Conservation (phyloP, 2,329 filamentous ascomycete species). For the Ophiostoma tasmaniense region DNA sequence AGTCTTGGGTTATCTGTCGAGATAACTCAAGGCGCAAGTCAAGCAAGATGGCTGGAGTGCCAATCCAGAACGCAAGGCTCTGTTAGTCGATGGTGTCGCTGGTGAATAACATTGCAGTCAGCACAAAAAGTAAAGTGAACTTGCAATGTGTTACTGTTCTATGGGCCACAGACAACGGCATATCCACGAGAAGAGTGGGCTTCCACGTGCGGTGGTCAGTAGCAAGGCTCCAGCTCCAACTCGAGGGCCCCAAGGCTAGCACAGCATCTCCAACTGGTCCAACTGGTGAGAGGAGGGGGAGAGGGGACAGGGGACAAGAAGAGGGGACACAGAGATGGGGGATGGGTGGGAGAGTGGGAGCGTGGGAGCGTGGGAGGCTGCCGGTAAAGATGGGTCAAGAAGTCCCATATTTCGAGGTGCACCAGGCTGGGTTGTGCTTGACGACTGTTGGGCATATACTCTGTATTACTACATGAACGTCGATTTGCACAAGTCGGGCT, state of each 20-base stretch:
- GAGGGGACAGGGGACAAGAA: not conserved
- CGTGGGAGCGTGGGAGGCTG: not conserved
- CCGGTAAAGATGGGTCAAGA: not conserved
- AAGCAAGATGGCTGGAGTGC: not conserved
- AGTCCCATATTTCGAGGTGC: not conserved
- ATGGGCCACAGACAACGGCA: not conserved
- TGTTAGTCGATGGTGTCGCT: not conserved
- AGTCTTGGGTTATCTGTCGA: not conserved
- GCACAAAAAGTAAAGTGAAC: not conserved
- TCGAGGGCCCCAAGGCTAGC: not conserved
- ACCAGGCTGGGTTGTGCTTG: not conserved
- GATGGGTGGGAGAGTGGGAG: not conserved
- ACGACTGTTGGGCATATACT: not conserved
- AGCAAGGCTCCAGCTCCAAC: slow-evolving; percentile 1
- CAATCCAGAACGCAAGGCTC: not conserved
- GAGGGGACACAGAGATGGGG: not conserved
- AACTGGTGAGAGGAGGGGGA: not conserved
- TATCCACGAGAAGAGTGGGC: slow-evolving; percentile 3
- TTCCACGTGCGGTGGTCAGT: slow-evolving; percentile 3
- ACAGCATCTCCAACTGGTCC: not conserved
- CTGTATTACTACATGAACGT: too few relatives aligned
- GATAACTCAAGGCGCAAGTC: not conserved
- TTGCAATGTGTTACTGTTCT: not conserved
- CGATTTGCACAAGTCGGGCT: not conserved
- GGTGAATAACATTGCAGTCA: too few relatives aligned